Conservation (phyloP, 1,284 basidiomycete species). For the Sparassis latifolia region DNA sequence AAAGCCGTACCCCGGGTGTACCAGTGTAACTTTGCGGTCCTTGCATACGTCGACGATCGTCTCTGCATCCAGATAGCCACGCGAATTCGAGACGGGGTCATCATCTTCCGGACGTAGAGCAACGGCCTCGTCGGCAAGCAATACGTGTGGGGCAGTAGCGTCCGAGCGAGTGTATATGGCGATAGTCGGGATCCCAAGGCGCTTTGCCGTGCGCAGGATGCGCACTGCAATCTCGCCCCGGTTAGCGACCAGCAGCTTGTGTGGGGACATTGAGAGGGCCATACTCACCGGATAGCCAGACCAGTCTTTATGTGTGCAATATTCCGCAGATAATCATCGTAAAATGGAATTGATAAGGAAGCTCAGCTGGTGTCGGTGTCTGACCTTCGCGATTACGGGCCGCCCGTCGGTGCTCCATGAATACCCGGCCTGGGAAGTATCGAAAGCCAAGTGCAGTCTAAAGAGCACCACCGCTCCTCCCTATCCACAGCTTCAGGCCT, state of each 20-base stretch:
- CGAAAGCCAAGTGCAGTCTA: too few relatives aligned
- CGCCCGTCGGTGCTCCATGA: too few relatives aligned
- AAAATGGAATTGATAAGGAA: too few relatives aligned
- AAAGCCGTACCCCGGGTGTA: constrained; percentile 67
- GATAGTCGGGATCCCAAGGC: constrained; percentile 41
- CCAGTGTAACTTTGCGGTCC: constrained; percentile 41
- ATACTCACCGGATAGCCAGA: too few relatives aligned
- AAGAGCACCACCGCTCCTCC: too few relatives aligned
- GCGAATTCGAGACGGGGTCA: constrained; percentile 16
- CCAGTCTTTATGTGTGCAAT: not conserved
- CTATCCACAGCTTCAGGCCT: too few relatives aligned
- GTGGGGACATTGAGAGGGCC: constrained; percentile 6
- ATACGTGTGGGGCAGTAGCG: constrained; percentile 46
- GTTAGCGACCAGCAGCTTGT: constrained; percentile 42
- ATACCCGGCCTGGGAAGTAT: too few relatives aligned
- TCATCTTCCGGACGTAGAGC: constrained; percentile 24
- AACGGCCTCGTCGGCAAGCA: constrained; percentile 42
- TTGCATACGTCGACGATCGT: constrained; percentile 40
- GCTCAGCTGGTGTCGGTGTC: too few relatives aligned
- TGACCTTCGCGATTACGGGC: too few relatives aligned
- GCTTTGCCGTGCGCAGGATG: constrained; percentile 46
- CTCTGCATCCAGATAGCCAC: constrained; percentile 37
- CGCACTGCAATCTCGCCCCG: constrained; percentile 51
- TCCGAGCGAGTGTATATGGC: constrained; percentile 52
- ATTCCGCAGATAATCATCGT: too few relatives aligned